phyloP scores from a whole-genome alignment of 805 yeast genomes.

The Myxozyma melibiosi region DNA sequence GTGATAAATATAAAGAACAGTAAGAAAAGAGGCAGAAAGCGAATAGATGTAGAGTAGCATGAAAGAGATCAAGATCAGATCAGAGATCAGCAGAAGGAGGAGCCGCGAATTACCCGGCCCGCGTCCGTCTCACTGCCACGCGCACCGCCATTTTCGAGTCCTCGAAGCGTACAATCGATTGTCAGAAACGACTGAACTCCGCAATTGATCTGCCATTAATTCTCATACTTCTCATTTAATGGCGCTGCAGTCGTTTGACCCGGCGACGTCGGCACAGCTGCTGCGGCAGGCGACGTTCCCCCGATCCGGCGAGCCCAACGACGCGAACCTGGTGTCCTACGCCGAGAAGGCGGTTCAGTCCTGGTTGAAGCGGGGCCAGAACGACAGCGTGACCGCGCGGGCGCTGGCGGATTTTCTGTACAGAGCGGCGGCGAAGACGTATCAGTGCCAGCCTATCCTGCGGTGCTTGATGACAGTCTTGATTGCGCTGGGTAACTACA shows the following conservation, averaged over 20 bases:
- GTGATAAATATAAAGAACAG: not conserved
- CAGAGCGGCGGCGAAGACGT: conserved; percentile 32
- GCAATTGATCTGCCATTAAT: not conserved
- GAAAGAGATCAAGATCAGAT: too few species aligned
- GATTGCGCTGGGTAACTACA: conserved; percentile 22
- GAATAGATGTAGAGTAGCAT: too few species aligned
- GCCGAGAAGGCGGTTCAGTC: conserved; percentile 21
- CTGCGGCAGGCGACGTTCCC: conserved; percentile 27
- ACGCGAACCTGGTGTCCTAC: conserved; percentile 21
- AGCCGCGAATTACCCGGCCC: too few species aligned
- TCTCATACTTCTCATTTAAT: not conserved
- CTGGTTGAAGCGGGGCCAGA: conserved; percentile 22
- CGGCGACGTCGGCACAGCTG: conserved; percentile 23
- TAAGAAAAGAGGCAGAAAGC: not conserved
- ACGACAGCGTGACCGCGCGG: conserved; percentile 26
- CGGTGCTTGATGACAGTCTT: conserved; percentile 26
- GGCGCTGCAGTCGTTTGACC: conserved; percentile 27
- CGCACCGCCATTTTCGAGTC: too few species aligned
- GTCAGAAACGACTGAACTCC: not conserved
- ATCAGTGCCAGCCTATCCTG: conserved; percentile 27
- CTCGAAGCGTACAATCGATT: not conserved
- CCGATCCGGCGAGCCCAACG: conserved; percentile 30
- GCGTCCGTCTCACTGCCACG: too few species aligned
- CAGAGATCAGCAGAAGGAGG: too few species aligned
- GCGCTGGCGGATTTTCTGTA: conserved; percentile 27